Evolutionary conservation across 208 protist genomes (phyloP).

Genomic region (Novymonas esmeraldas): DNA sequence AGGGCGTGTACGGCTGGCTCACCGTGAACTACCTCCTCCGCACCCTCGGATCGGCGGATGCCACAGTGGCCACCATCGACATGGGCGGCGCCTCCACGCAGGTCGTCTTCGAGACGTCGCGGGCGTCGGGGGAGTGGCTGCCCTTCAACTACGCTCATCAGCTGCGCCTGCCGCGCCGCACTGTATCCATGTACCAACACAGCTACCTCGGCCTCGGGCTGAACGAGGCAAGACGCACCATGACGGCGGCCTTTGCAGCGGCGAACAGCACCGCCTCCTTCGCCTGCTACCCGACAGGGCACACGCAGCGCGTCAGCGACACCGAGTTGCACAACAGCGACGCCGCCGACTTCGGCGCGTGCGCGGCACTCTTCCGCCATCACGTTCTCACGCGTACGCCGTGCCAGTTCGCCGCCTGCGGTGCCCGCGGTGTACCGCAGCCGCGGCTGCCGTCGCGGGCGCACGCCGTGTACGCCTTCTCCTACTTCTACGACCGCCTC

Average conservation of each 20-base stretch:
- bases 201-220: constrained; percentile 83
- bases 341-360: constrained; percentile 32
- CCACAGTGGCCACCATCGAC: constrained; percentile 58
- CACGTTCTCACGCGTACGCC: constrained; percentile 20
- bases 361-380: constrained; percentile 17
- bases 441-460: constrained; percentile 22
- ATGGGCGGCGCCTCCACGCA: constrained; percentile 86
- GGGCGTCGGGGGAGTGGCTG: constrained; percentile 34
- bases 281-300: constrained; percentile 26
- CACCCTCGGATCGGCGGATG: constrained; percentile 1
- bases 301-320: constrained; percentile 11
- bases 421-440: constrained; percentile 58
- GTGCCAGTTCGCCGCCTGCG: constrained; percentile 47
- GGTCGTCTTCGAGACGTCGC: constrained; percentile 61
- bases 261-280: constrained; percentile 24
- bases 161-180: constrained; percentile 19
- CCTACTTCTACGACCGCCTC: constrained; percentile 76
- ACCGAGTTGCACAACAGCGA: constrained; percentile 20
- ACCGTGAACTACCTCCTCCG: constrained; percentile 84
- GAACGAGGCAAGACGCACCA: constrained; percentile 51
- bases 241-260: constrained; percentile 14
- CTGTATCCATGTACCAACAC: constrained; percentile 63
- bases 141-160: constrained; percentile 45
- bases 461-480: constrained; percentile 57
- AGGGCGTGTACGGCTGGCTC: constrained; percentile 82